Percentiles rank a stretch among this genome's conserved stretches.
These are phyloP conservation scores for Mucor circinelloides DNA, from an alignment of 371 early-diverging fungal species.

Conservation along the genomic window DNA sequence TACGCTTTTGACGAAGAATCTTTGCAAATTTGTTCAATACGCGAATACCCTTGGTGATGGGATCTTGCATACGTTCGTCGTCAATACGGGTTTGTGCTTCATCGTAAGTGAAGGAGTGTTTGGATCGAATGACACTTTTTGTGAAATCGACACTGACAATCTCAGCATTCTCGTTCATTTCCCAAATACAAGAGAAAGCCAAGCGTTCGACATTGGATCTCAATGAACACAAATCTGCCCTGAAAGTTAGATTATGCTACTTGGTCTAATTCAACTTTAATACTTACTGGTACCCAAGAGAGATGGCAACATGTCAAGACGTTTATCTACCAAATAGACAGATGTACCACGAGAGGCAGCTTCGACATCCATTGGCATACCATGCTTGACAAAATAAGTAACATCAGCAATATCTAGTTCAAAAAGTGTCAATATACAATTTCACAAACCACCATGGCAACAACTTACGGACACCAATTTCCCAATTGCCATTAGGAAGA, in stretches of 20 bases:
- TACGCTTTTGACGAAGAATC: constrained; percentile 73
- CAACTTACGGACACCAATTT: constrained; percentile 85
- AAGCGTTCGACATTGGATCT: constrained; percentile 89
- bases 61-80: constrained; percentile 80
- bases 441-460: background rate
- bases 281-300: constrained; percentile 79
- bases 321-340: constrained; percentile 93
- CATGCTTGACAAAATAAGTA: constrained; percentile 90
- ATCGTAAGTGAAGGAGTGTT: constrained; percentile 96
- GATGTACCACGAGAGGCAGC: constrained; percentile 93
- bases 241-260: background rate
- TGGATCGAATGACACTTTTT: constrained; percentile 93
- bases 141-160: constrained; percentile 75
- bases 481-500: constrained; percentile 89
- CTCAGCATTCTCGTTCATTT: constrained; percentile 77
- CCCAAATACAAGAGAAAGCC: constrained; percentile 88
- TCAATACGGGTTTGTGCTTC: constrained; percentile 96
- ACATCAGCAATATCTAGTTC: constrained; percentile 96
- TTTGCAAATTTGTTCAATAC: constrained; percentile 87
- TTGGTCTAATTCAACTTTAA: background rate
- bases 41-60: constrained; percentile 83
- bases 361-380: constrained; percentile 86
- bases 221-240: constrained; percentile 85
- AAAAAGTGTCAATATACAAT: background rate
- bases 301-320: constrained; percentile 97